Evolutionary conservation across 2,329 filamentous ascomycete species (phyloP).

Genomic region (Venturia oleaginea): DNA sequence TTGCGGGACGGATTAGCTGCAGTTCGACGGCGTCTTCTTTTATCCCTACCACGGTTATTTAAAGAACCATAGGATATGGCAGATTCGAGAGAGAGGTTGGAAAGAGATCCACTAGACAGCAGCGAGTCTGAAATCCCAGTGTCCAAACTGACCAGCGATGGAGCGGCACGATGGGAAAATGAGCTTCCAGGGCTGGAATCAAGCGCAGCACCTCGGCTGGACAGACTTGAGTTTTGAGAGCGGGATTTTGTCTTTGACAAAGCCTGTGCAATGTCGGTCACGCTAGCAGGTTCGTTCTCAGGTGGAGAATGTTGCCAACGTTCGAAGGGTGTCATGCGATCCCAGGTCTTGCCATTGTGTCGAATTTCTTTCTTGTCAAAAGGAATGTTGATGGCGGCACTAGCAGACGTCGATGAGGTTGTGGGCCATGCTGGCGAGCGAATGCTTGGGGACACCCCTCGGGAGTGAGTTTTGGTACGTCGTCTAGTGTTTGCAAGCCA

Average conservation of each 20-base stretch:
- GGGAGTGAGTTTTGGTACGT: slow-evolving; percentile 64
- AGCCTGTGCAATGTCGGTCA: slow-evolving; percentile 55
- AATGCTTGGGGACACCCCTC: slow-evolving; percentile 61
- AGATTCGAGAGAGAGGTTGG: slow-evolving; percentile 44
- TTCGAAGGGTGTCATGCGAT: slow-evolving; percentile 55
- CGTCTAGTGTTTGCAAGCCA: slow-evolving; percentile 88
- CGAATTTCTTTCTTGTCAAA: slow-evolving; percentile 23
- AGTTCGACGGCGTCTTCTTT: slow-evolving; percentile 45
- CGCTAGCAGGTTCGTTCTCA: slow-evolving; percentile 58
- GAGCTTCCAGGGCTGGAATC: slow-evolving; percentile 39
- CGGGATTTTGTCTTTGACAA: slow-evolving; percentile 32
- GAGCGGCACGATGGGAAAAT: slow-evolving; percentile 39
- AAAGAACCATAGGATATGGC: slow-evolving; percentile 48
- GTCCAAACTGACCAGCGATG: slow-evolving; percentile 46
- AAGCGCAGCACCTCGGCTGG: slow-evolving; percentile 35
- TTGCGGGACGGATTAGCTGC: slow-evolving; percentile 28
- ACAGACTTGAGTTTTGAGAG: slow-evolving; percentile 21
- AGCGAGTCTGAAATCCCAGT: slow-evolving; percentile 37
- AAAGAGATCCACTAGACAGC: slow-evolving; percentile 42
- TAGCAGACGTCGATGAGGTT: slow-evolving; percentile 31
- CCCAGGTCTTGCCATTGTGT: slow-evolving; percentile 43
- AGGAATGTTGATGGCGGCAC: slow-evolving; percentile 54
- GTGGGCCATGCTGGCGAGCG: slow-evolving; percentile 34
- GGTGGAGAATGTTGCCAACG: slow-evolving; percentile 62
- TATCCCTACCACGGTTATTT: slow-evolving; percentile 42